Percentiles rank a stretch among this genome's conserved stretches.
Evolutionary conservation across 2,329 filamentous ascomycete species (phyloP).

Genomic region (Blastomyces gilchristii): DNA sequence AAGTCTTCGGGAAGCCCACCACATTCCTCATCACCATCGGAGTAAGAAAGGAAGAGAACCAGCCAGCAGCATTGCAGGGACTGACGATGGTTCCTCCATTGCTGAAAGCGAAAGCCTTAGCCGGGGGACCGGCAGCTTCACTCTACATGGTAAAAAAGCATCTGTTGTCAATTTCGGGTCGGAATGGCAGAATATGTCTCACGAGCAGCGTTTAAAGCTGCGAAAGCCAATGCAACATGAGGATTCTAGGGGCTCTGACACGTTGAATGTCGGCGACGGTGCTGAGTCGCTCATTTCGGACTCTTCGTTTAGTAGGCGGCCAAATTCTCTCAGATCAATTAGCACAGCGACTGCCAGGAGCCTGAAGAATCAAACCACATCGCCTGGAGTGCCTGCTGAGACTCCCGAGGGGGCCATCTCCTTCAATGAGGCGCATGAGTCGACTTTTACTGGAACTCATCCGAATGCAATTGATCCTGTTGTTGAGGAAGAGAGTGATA

Average conservation of each 20-base stretch:
- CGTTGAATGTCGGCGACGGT: constrained; percentile 21
- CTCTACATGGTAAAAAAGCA: constrained; percentile 94
- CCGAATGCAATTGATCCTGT: neutral
- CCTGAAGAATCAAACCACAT: constrained; percentile 19
- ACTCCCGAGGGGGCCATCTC: neutral
- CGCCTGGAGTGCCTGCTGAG: neutral
- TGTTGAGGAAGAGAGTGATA: neutral
- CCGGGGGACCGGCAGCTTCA: constrained; percentile 78
- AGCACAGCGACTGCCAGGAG: constrained; percentile 59
- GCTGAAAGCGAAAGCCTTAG: constrained; percentile 57
- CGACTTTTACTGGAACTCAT: neutral
- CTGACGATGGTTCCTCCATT: constrained; percentile 40
- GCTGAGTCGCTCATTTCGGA: constrained; percentile 22
- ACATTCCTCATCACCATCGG: constrained; percentile 56
- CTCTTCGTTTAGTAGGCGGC: constrained; percentile 37
- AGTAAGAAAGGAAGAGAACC: constrained; percentile 70
- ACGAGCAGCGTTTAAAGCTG: constrained; percentile 60
- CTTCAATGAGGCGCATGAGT: neutral
- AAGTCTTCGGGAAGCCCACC: constrained; percentile 69
- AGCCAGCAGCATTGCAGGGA: constrained; percentile 46
- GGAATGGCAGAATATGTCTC: constrained; percentile 71
- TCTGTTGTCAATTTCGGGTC: constrained; percentile 92
- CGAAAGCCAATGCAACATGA: constrained; percentile 42
- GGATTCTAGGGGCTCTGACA: constrained; percentile 28
- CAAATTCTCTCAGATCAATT: constrained; percentile 53